phyloP scores from a whole-genome alignment of 164 flowering plant species.

The Chimonanthus salicifolius region DNA sequence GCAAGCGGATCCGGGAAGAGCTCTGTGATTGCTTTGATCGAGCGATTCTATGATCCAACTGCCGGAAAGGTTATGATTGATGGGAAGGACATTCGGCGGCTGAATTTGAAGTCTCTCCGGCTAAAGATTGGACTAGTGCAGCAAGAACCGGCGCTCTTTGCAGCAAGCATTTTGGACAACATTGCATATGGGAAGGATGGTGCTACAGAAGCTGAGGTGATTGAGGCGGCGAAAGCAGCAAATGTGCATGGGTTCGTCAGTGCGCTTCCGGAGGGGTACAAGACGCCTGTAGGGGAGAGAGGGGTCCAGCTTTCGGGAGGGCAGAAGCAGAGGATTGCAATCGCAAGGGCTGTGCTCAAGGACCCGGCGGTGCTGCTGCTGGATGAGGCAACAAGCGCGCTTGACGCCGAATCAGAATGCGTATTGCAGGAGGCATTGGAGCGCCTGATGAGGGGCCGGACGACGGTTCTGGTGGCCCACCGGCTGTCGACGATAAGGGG shows the following conservation, averaged over 20 bases:
- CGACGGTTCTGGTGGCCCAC: slow-evolving; percentile 90
- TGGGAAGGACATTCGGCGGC: slow-evolving; percentile 69
- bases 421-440: slow-evolving; percentile 87
- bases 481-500: slow-evolving; percentile 77
- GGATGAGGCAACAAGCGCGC: slow-evolving; percentile 95
- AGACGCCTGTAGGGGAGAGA: slow-evolving; percentile 84
- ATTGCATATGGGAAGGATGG: slow-evolving; percentile 89
- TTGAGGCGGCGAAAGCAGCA: slow-evolving; percentile 81
- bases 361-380: slow-evolving; percentile 72
- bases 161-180: slow-evolving; percentile 85
- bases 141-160: slow-evolving; percentile 90
- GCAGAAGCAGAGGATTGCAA: slow-evolving; percentile 92
- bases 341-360: slow-evolving; percentile 89
- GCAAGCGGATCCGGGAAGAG: slow-evolving; percentile 98
- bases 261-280: slow-evolving; percentile 83
- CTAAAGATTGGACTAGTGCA: slow-evolving; percentile 80
- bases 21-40: slow-evolving; percentile 79
- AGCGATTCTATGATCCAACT: slow-evolving; percentile 82
- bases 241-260: slow-evolving; percentile 81
- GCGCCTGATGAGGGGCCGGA: slow-evolving; percentile 88
- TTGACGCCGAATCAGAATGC: slow-evolving; percentile 86
- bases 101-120: slow-evolving; percentile 69
- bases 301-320: slow-evolving; percentile 98
- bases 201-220: slow-evolving; percentile 85
- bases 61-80: slow-evolving; percentile 86